These are phyloP conservation scores for Tetragonia tetragonoides DNA, from an alignment of 148 eudicot genomes.

Conservation along the genomic window DNA sequence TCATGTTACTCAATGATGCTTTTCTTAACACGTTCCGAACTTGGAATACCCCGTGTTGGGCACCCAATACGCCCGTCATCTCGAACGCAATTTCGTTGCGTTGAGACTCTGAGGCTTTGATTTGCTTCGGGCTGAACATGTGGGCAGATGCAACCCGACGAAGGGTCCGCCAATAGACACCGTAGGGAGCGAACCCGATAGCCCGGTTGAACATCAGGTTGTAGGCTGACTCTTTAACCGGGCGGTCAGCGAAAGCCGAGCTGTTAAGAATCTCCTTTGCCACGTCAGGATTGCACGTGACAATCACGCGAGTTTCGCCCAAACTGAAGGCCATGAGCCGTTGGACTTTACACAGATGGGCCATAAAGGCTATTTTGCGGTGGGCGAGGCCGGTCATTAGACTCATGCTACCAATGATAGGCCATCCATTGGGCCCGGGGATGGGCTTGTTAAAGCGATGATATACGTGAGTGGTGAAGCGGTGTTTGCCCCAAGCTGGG, in stretches of 20 bases:
- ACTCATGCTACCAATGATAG: constrained; percentile 54
- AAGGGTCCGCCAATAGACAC: constrained; percentile 59
- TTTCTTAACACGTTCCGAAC: constrained; percentile 43
- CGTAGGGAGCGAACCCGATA: constrained; percentile 75
- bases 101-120: constrained; percentile 31
- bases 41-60: neutral
- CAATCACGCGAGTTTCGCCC: constrained; percentile 58
- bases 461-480: constrained; percentile 10
- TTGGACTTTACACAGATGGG: constrained; percentile 26
- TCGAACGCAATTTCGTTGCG: constrained; percentile 36
- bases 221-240: constrained; percentile 64
- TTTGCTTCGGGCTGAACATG: constrained; percentile 49
- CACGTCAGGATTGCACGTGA: constrained; percentile 59
- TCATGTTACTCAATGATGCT: constrained; percentile 66
- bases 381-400: constrained; percentile 62
- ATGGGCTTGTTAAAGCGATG: constrained; percentile 22
- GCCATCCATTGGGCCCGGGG: constrained; percentile 62
- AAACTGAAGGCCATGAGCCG: constrained; percentile 68
- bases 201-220: constrained; percentile 64
- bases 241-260: constrained; percentile 58
- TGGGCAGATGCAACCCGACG: constrained; percentile 57
- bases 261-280: constrained; percentile 51
- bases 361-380: constrained; percentile 42
- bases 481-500: constrained; percentile 62
- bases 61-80: constrained; percentile 26